phyloP scores from a whole-genome alignment of 2,329 filamentous ascomycete genomes.

The Pseudopyricularia javanii region DNA sequence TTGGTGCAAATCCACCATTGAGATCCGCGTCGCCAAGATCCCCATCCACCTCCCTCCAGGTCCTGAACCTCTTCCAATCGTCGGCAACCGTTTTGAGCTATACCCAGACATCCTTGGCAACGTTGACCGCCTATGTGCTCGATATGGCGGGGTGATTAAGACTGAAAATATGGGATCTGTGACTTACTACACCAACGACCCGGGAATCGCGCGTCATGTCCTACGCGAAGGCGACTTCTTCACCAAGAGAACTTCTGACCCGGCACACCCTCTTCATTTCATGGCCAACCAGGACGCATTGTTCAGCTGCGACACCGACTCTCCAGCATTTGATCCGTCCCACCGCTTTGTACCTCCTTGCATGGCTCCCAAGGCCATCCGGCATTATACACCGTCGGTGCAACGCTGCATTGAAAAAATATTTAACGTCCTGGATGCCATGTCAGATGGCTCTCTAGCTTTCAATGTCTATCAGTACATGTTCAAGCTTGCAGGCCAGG shows the following conservation, averaged over 20 bases:
- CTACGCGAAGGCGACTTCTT: background rate
- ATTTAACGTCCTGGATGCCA: background rate
- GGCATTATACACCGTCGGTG: background rate
- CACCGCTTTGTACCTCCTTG: background rate
- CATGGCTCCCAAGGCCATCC: background rate
- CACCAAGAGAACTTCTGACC: background rate
- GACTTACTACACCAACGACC: background rate
- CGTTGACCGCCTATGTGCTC: background rate
- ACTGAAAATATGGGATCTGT: background rate
- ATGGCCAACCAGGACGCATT: background rate
- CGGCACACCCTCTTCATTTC: background rate
- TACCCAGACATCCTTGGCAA: background rate
- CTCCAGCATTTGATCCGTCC: background rate
- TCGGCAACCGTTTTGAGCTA: background rate
- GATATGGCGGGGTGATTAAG: background rate
- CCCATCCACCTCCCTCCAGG: background rate
- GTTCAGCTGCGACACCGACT: background rate
- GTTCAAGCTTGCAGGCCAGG: background rate
- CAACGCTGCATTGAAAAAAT: background rate
- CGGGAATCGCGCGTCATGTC: background rate
- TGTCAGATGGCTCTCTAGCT: background rate
- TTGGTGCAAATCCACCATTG: background rate
- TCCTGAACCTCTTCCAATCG: background rate
- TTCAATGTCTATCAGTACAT: background rate
- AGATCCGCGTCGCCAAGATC: background rate